These are phyloP conservation scores for Dimocarpus longan DNA, from an alignment of 345 rosid genomes.

Conservation along the genomic window DNA sequence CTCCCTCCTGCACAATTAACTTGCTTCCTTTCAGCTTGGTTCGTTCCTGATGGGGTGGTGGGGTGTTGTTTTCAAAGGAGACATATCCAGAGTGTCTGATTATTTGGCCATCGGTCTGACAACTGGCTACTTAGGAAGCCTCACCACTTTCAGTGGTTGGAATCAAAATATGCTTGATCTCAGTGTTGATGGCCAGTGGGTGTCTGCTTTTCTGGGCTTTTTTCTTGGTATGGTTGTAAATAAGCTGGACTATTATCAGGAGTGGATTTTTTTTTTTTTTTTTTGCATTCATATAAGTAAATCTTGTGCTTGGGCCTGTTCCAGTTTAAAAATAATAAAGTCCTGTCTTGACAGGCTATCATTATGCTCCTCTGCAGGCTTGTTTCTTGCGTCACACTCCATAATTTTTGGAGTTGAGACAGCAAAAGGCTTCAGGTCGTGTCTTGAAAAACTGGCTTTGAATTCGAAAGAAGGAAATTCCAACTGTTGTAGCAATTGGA, in stretches of 20 bases:
- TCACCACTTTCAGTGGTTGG: constrained; percentile 99
- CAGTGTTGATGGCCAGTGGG: constrained; percentile 71
- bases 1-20: constrained; percentile 1
- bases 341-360: neutral
- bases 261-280: neutral
- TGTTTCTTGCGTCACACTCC: constrained; percentile 75
- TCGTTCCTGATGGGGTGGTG: constrained; percentile 98
- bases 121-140: constrained; percentile 91
- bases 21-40: constrained; percentile 55
- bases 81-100: constrained; percentile 63
- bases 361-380: constrained; percentile 47
- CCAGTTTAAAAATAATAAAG: neutral
- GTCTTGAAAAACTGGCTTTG: constrained; percentile 30
- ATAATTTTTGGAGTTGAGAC: constrained; percentile 78
- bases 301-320: neutral
- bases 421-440: constrained; percentile 74
- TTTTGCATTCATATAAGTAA: neutral
- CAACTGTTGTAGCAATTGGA: constrained; percentile 31
- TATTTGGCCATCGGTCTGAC: constrained; percentile 75
- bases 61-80: constrained; percentile 80
- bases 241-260: neutral
- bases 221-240: constrained; percentile 52
- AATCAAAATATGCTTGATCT: constrained; percentile 96
- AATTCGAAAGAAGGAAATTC: constrained; percentile 21
- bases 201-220: constrained; percentile 63